Conservation (phyloP, 2,329 filamentous ascomycete species). For the Ascocoryne sarcoides region DNA sequence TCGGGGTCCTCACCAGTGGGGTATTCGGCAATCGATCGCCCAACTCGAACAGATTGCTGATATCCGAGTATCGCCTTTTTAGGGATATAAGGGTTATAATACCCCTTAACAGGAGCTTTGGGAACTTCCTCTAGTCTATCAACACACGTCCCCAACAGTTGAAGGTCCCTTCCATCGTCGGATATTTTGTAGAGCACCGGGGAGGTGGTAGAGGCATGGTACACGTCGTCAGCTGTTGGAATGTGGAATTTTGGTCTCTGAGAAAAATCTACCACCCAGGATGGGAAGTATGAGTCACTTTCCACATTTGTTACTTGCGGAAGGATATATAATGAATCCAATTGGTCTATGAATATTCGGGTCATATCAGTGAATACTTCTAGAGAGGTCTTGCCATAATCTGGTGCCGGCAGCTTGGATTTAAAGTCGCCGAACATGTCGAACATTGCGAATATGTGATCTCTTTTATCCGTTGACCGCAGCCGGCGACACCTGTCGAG, state of each 20-base stretch:
- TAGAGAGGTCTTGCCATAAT: not conserved
- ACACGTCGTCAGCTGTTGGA: not conserved
- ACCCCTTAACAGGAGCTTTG: not conserved
- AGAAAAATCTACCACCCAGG: not conserved
- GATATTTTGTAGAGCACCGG: not conserved
- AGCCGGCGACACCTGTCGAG: not conserved
- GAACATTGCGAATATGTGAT: conserved; percentile 2
- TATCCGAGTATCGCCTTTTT: not conserved
- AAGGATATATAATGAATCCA: not conserved
- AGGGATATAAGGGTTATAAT: not conserved
- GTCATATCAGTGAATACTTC: not conserved
- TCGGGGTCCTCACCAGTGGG: conserved; percentile 1
- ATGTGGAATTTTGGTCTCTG: not conserved
- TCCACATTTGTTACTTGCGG: not conserved
- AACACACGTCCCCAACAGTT: not conserved
- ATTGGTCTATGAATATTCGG: not conserved
- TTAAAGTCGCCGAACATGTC: not conserved
- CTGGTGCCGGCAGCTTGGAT: not conserved
- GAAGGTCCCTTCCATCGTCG: not conserved
- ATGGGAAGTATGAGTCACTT: not conserved
- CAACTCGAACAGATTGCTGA: not conserved
- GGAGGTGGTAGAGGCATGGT: not conserved
- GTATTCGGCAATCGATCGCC: not conserved
- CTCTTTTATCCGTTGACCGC: not conserved
- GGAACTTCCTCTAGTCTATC: not conserved